These are phyloP conservation scores for Xylaria curta DNA, from an alignment of 495 filamentous ascomycete species.

Conservation along the genomic window DNA sequence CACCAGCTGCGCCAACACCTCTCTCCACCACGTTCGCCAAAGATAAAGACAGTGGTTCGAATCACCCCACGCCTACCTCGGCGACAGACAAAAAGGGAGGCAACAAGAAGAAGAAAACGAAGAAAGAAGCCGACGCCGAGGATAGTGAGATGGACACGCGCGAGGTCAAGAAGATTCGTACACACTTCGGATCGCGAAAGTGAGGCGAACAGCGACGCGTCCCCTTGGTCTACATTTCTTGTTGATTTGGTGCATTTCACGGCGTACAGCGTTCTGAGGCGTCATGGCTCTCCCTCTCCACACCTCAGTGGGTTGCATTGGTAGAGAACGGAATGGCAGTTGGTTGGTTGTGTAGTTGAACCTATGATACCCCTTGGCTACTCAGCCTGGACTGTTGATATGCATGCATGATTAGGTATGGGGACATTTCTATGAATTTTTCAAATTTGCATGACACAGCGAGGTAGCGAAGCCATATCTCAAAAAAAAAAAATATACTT, in stretches of 20 bases:
- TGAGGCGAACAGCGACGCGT: conserved; percentile 29
- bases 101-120: conserved; percentile 50
- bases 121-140: conserved; percentile 45
- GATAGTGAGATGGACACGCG: conserved; percentile 59
- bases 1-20: conserved; percentile 56
- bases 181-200: conserved; percentile 59
- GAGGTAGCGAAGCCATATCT: not conserved
- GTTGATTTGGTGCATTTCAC: conserved; percentile 12
- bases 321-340: not conserved
- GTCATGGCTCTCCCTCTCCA: not conserved
- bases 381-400: not conserved
- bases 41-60: conserved; percentile 46
- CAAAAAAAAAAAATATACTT: not conserved
- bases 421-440: not conserved
- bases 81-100: conserved; percentile 45
- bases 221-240: not conserved
- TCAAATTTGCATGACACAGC: not conserved
- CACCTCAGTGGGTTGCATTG: not conserved
- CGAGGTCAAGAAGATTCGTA: conserved; percentile 58
- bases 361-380: conserved; percentile 22
- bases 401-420: not conserved
- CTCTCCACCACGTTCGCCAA: conserved; percentile 52
- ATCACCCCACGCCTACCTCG: conserved; percentile 54
- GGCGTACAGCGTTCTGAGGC: conserved; percentile 11
- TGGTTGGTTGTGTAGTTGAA: conserved; percentile 3